phyloP scores from a whole-genome alignment of 257 asterid genomes.

The Lycium ferocissimum region DNA sequence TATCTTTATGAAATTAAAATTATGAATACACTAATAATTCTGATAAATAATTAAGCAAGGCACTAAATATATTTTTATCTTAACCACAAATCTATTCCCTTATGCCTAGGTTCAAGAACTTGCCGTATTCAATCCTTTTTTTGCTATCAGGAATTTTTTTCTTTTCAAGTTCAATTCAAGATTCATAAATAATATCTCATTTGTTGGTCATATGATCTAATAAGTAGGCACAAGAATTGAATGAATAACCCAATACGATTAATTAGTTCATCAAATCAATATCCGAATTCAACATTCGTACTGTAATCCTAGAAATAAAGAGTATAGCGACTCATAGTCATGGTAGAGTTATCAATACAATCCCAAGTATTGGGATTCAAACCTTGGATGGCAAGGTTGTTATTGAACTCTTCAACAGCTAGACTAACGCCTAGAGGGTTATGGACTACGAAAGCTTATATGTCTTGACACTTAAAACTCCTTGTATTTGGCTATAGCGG shows the following conservation, averaged over 20 bases:
- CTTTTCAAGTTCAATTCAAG: too few relatives aligned
- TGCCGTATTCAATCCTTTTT: neutral
- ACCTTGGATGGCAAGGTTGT: constrained; percentile 3
- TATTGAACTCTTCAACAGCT: neutral
- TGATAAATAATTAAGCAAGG: neutral
- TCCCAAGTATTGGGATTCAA: neutral
- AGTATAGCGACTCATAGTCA: constrained; percentile 10
- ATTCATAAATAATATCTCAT: too few relatives aligned
- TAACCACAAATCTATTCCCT: neutral
- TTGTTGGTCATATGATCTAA: too few relatives aligned
- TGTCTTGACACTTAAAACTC: constrained; percentile 17
- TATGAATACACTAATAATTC: neutral
- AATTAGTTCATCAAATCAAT: constrained; percentile 19
- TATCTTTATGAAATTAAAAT: neutral
- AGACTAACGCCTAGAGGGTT: neutral
- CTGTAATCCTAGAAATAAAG: neutral
- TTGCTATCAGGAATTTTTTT: too few relatives aligned
- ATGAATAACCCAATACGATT: too few relatives aligned
- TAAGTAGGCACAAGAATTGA: too few relatives aligned
- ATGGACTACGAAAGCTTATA: neutral
- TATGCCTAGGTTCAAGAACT: neutral
- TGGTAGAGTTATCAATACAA: neutral
- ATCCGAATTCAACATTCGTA: neutral
- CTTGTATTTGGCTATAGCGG: neutral
- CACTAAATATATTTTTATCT: neutral